Evolutionary conservation across 768 basidiomycete genomes (phyloP).

Genomic region (Boletus eberwhitei): DNA sequence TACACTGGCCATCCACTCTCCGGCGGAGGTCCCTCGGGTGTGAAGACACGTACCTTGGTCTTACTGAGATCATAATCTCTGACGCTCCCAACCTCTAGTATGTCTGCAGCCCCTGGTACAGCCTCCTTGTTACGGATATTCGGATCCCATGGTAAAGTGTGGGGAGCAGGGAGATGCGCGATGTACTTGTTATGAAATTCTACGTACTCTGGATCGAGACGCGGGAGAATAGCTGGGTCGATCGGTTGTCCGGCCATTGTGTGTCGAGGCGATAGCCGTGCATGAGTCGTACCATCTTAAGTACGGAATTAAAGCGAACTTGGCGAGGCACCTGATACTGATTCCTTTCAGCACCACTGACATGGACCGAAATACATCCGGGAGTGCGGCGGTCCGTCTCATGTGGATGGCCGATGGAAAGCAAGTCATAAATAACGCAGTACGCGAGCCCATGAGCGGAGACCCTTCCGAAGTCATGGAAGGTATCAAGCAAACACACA

Average conservation of each 20-base stretch:
- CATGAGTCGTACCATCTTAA: constrained; percentile 7
- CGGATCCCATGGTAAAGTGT: constrained; percentile 62
- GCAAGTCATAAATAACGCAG: constrained; percentile 2
- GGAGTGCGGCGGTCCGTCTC: constrained; percentile 3
- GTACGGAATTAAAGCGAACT: not conserved
- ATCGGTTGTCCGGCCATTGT: constrained; percentile 43
- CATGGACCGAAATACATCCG: constrained; percentile 3
- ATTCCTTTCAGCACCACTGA: not conserved
- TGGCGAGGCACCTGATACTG: not conserved
- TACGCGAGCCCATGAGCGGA: not conserved
- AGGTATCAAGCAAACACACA: constrained; percentile 41
- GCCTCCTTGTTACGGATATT: constrained; percentile 48
- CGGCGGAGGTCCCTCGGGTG: constrained; percentile 49
- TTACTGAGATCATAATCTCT: constrained; percentile 51
- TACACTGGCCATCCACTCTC: constrained; percentile 66
- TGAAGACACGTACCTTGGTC: constrained; percentile 60
- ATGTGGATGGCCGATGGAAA: not conserved
- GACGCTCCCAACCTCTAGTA: constrained; percentile 52
- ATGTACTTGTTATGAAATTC: constrained; percentile 55
- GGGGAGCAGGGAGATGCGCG: constrained; percentile 44
- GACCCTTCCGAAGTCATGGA: constrained; percentile 17
- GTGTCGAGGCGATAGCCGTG: not conserved
- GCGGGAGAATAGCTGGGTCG: constrained; percentile 55
- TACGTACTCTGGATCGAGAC: constrained; percentile 65
- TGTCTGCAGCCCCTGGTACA: constrained; percentile 55